A percentile compares a stretch with the other conserved stretches of the same genome.
These are phyloP conservation scores for Penicillium paxilli DNA, from an alignment of 495 filamentous ascomycete genomes.

Conservation along the genomic window DNA sequence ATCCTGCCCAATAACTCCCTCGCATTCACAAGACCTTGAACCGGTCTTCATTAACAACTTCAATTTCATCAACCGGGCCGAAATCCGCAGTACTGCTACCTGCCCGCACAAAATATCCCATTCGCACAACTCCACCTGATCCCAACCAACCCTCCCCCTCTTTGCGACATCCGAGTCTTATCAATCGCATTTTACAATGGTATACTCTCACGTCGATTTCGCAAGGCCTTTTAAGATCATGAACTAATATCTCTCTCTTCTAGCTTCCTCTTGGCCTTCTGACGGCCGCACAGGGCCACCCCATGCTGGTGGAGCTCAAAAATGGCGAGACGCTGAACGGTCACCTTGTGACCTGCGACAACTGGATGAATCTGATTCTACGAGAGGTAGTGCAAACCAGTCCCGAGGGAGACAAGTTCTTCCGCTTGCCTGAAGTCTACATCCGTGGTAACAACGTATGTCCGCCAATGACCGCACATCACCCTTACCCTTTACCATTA, in stretches of 20 bases:
- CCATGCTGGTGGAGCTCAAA: constrained; percentile 99
- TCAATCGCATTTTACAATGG: constrained; percentile 28
- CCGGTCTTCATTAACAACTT: not conserved
- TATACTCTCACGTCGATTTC: constrained; percentile 1
- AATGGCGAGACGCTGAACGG: constrained; percentile 98
- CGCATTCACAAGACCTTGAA: constrained; percentile 7
- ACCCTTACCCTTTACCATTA: too few species aligned
- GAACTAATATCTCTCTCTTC: constrained; percentile 3
- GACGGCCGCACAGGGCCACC: constrained; percentile 94
- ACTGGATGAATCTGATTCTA: constrained; percentile 98
- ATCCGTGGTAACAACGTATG: constrained; percentile 94
- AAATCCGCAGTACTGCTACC: constrained; percentile 1
- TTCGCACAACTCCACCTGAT: constrained; percentile 4
- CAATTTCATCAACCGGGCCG: not conserved
- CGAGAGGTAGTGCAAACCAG: constrained; percentile 98
- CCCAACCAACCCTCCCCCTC: constrained; percentile 15
- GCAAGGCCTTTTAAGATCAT: not conserved
- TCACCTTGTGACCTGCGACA: constrained; percentile 93
- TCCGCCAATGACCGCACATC: too few species aligned
- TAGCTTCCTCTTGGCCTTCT: constrained; percentile 91
- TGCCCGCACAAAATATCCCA: constrained; percentile 4
- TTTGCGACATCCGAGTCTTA: constrained; percentile 13
- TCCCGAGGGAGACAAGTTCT: constrained; percentile 91
- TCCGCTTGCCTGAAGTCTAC: constrained; percentile 87
- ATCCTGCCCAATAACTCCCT: constrained; percentile 16